Conservation (phyloP, 75 land plant species). For the Sequoia sempervirens region DNA sequence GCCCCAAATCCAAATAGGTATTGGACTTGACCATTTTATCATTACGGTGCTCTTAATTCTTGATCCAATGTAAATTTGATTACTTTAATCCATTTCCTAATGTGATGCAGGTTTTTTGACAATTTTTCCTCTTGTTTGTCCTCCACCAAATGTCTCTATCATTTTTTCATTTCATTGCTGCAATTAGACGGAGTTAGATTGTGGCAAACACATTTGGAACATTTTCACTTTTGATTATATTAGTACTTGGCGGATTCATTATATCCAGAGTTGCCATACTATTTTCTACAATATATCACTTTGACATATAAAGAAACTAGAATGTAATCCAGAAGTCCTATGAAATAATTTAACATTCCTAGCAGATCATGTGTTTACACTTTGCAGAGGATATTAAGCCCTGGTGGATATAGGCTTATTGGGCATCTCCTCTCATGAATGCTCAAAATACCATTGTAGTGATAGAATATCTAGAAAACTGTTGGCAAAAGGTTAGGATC, state of each 20-base stretch:
- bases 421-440: slow-evolving; percentile 75
- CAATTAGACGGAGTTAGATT: slow-evolving; percentile 23
- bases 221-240: slow-evolving; percentile 23
- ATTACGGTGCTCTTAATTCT: no score
- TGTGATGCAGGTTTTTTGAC: slow-evolving; percentile 32
- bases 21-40: neutral
- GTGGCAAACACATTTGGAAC: slow-evolving; percentile 45
- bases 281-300: neutral
- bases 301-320: neutral
- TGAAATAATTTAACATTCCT: neutral
- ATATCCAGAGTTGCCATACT: slow-evolving; percentile 26
- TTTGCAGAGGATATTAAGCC: slow-evolving; percentile 53
- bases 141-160: slow-evolving; percentile 42
- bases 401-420: slow-evolving; percentile 92
- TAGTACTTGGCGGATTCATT: slow-evolving; percentile 45
- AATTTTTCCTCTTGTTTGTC: slow-evolving; percentile 19
- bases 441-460: slow-evolving; percentile 70
- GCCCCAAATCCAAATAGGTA: slow-evolving; percentile 43
- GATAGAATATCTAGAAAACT: slow-evolving; percentile 65
- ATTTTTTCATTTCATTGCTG: slow-evolving; percentile 42
- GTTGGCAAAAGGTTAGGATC: slow-evolving; percentile 58
- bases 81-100: no score
- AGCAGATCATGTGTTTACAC: slow-evolving; percentile 14
- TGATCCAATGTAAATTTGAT: no score
- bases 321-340: neutral